phyloP scores from a whole-genome alignment of 192 early-diverging fungal species.

The Linnemannia zychae region DNA sequence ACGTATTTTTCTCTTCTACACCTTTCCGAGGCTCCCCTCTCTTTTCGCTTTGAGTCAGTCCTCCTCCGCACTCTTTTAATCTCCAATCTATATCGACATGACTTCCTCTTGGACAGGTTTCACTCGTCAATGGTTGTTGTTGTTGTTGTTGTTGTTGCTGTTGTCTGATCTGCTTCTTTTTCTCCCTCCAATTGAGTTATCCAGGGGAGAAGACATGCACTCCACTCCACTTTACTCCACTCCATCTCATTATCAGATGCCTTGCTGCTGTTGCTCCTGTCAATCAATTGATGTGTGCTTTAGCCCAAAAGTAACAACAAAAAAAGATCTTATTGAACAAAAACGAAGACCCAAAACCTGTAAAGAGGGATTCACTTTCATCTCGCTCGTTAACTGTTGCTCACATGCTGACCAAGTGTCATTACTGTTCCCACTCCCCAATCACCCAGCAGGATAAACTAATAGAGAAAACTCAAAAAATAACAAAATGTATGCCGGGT shows the following conservation, averaged over 20 bases:
- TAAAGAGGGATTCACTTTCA: background rate
- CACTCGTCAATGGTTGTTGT: no score
- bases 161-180: no score
- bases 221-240: background rate
- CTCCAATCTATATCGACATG: no score
- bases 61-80: no score
- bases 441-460: background rate
- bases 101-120: no score
- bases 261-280: background rate
- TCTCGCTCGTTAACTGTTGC: background rate
- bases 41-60: no score
- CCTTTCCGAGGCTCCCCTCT: no score
- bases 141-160: no score
- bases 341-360: no score
- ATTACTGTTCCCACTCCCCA: background rate
- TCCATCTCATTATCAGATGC: background rate
- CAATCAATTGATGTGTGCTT: background rate
- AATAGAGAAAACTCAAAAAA: background rate
- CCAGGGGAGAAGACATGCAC: no score
- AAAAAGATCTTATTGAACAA: background rate
- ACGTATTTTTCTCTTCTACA: no score
- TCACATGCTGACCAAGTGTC: background rate
- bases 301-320: background rate
- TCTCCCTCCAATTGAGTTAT: no score
- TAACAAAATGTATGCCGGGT: conserved; percentile 9